Conservation (phyloP, 2,329 filamentous ascomycete species). For the Neopestalotiopsis clavispora region DNA sequence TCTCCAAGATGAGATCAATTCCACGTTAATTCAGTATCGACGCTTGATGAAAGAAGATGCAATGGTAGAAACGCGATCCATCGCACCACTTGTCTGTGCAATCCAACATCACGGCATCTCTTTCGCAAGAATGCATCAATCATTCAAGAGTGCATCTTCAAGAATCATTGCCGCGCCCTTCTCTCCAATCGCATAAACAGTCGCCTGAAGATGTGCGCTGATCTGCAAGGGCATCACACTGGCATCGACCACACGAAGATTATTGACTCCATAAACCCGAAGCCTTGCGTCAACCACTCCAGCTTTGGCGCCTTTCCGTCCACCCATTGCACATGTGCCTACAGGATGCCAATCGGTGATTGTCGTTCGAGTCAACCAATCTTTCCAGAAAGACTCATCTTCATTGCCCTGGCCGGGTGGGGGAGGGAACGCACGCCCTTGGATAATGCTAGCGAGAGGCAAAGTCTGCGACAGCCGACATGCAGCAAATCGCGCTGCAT, state of each 20-base stretch:
- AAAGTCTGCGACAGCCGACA: conserved; percentile 40
- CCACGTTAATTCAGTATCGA: too few species aligned
- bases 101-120: too few species aligned
- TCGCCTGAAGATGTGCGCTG: conserved; percentile 26
- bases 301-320: conserved; percentile 22
- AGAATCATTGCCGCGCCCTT: conserved; percentile 25
- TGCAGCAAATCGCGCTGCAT: conserved; percentile 43
- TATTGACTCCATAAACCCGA: conserved; percentile 25
- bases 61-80: too few species aligned
- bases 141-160: conserved; percentile 15
- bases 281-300: conserved; percentile 33
- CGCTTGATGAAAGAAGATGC: not conserved
- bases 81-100: too few species aligned
- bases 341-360: conserved; percentile 38
- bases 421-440: conserved; percentile 22
- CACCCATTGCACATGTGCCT: conserved; percentile 49
- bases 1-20: too few species aligned
- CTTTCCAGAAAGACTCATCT: conserved; percentile 26
- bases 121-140: not conserved
- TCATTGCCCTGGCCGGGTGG: conserved; percentile 26
- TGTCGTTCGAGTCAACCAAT: conserved; percentile 42
- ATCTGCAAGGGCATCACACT: conserved; percentile 28
- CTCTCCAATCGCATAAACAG: conserved; percentile 29
- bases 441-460: conserved; percentile 44
- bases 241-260: conserved; percentile 28